Base-by-base conservation (phyloP, 345 rosid genomes). In the sweet orange (Citrus sinensis) region DNA sequence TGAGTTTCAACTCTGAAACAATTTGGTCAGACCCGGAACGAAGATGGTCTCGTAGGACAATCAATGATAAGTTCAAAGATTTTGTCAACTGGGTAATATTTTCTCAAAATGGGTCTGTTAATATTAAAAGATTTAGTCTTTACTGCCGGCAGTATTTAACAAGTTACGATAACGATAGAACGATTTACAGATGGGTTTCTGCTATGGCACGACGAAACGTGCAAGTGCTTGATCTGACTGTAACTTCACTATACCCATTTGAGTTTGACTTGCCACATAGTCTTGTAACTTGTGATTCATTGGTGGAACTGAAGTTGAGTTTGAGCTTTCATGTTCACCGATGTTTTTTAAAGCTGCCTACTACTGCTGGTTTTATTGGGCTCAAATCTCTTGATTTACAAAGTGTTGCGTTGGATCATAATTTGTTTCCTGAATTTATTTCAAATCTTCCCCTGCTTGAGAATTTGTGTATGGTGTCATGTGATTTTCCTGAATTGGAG, bases 121-220 rank as follows among this genome's bases (percentile, higher is more conserved):
- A 62, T 42, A 37, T 37, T 5, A 4, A 46, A 46, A 42, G 59
- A 25, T 42, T 63, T 6, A 6, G 69, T 20, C 69, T 62, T 40
- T 8, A 0, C 8, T 67, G 70, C 49, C 3, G 2, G 4, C 0
- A 9, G 0, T 9, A 40, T 40, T 9, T 1, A 40, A 13, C 46
- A 2, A 35, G 22, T 20, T 66, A 5, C 9, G 14, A 6, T 1
- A 55, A 39, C 7, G 72, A 68, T 40, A 19, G 7, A 24, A 24
- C 37, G 24, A 19, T 68, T 68, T 37, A 68, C n/a, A 68, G 71
- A 40, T 68, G 55, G 55, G 10, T 68, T 17, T n/a, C 25, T 4
- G 71, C 64, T 16, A 32, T 64, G 37, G 58, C 59, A 9, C 32
- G 39, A 1, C 34, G 69, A 24, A 16, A 62, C 29, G 35, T 74